Evolutionary conservation across 257 asterid genomes (phyloP), one percentile per base, ranked within the genome.

Genomic region (Solanum peruvianum): DNA sequence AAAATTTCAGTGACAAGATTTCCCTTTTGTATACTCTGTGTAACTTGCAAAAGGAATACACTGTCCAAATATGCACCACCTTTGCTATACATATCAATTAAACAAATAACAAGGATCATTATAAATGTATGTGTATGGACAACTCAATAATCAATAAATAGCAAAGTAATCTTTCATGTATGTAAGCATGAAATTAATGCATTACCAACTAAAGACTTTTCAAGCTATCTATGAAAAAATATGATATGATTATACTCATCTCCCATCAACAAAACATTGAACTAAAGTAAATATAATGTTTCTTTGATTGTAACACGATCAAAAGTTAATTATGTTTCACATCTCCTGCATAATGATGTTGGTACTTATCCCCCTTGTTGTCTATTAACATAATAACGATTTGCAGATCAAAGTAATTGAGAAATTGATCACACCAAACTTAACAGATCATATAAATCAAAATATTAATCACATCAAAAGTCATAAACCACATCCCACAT

Each of bases 141-240:
- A 72, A 69, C 87, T 87, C 75, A 60, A 69, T 35, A 42, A n/a
- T 42, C 82, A 85, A 44, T 44, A 47, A 21, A 70, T 31, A 15
- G 70, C 31, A 72, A 89, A 82, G 89, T 92, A 94, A 77, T 44
- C 39, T 14, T 77, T 13, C 39, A 77, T 44, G 62, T 45, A 44
- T 77, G 62, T 25, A 37, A 77, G 39, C 83, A 77, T 42, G 21
- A n/a, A 77, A 7, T 18, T 44, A 77, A 15, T 44, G 62, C 39
- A 77, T 31, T 21, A 25, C 44, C 60, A 76, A 76, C 60, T 14
- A 13, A 42, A 25, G 39, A 25, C 37, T 6, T 77, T 14, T 9
- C 37, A 29, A 77, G 11, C 8, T 42, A 77, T 56, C 6, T 25
- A 77, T 23, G 82, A 77, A 35, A 25, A 44, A 44, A 56, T 44